Evolutionary conservation across 2,329 filamentous ascomycete genomes (phyloP), one percentile per base, ranked within the genome.

Genomic region (Neopestalotiopsis clavispora): DNA sequence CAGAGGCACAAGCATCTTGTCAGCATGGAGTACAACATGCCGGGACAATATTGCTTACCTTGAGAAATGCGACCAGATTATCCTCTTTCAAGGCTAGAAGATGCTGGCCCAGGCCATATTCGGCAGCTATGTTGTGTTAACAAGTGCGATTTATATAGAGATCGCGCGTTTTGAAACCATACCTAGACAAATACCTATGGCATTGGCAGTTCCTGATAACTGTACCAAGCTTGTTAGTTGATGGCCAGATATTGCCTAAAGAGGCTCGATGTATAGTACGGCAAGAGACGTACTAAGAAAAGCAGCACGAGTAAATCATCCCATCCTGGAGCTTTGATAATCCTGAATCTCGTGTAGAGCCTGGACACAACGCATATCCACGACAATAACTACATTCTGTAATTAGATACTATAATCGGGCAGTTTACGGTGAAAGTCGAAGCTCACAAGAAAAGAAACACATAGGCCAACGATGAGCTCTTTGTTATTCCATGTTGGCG

Each of bases 401-500:
- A n/a, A 5, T 45, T 49, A 49, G 52, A 60, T 42, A 38, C 10
- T 2, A 20, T 42, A 2, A 32, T 30, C 10, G 30, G 38, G 9
- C 40, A 17, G n/a, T 13, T 10, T 4, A 32, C 52, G 62, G 20
- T 32, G 7, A 10, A 14, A 4, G 20, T 12, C 13, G 32, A 42
- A 6, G 9, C 38, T 67, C 20, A 67, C 66, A 13, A 67, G 59
- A 28, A 67, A 67, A 28, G 38, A 20, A 42, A 67, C 23, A 17
- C 40, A 63, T 40, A 67, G 30, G 38, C 58, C 66, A 52, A 67
- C 38, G 30, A 67, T 63, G 20, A 58, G 20, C n/a, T 20, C 45
- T 10, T 68, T 66, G 28, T 65, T 60, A 45, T 75, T 75, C 71
- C 72, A 72, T 59, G 68, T 66, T 4, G 72, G 72, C 49, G 70